Conservation (phyloP, 139 green algal species). For the Volvox reticuliferus region DNA sequence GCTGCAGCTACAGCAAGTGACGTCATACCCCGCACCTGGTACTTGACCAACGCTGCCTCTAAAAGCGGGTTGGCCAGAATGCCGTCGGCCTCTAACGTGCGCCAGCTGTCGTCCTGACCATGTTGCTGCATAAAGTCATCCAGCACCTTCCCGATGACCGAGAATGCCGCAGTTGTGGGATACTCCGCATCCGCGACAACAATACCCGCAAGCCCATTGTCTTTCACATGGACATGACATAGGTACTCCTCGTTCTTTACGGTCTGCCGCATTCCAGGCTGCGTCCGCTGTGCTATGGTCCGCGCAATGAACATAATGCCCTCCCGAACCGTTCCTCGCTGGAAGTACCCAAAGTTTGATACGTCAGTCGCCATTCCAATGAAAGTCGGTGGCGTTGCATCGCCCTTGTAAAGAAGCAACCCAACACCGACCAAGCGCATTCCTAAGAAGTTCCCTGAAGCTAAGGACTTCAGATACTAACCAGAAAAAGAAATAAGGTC, state of each 20-base stretch:
- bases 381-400: conserved; percentile 76
- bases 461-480: background rate
- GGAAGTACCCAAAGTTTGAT: conserved; percentile 96
- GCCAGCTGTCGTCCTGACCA: conserved; percentile 77
- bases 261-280: conserved; percentile 83
- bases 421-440: conserved; percentile 81
- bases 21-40: conserved; percentile 76
- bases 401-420: conserved; percentile 82
- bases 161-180: conserved; percentile 93
- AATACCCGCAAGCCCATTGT: conserved; percentile 89
- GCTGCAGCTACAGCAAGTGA: conserved; percentile 9
- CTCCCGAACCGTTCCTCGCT: conserved; percentile 89
- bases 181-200: conserved; percentile 95
- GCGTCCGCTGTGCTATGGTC: conserved; percentile 93
- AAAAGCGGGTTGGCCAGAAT: conserved; percentile 71
- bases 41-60: conserved; percentile 87
- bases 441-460: background rate
- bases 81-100: conserved; percentile 70
- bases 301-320: conserved; percentile 94
- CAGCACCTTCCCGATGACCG: conserved; percentile 90
- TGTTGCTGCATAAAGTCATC: conserved; percentile 73
- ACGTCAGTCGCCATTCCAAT: conserved; percentile 91
- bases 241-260: conserved; percentile 95
- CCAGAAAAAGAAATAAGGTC: background rate
- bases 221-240: conserved; percentile 92